Percentiles rank a stretch among this genome's conserved stretches.
Conservation (phyloP, 495 filamentous ascomycete genomes). For the Tricharina praecox region DNA sequence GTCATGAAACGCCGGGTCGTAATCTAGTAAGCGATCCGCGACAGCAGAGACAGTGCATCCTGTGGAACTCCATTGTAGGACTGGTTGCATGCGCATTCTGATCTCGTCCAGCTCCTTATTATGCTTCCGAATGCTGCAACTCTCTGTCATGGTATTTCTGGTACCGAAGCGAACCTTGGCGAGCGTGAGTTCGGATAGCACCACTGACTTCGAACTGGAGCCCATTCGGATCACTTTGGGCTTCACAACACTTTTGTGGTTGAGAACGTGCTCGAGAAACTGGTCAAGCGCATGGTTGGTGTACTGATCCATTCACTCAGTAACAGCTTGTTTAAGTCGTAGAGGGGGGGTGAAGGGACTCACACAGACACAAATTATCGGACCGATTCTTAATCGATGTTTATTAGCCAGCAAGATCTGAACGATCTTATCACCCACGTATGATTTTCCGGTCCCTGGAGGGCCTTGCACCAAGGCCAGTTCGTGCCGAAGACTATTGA, state of each 20-base stretch:
- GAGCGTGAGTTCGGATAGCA: background rate
- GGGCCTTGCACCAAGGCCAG: slow-evolving; percentile 63
- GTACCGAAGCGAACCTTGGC: background rate
- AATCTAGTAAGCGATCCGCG: background rate
- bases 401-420: slow-evolving; percentile 47
- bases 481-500: slow-evolving; percentile 37
- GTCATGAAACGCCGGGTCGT: background rate
- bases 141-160: background rate
- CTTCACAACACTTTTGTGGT: slow-evolving; percentile 37
- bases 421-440: slow-evolving; percentile 29
- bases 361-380: slow-evolving; percentile 40
- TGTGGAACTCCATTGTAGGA: background rate
- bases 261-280: slow-evolving; percentile 45
- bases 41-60: background rate
- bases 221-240: slow-evolving; percentile 54
- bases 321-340: too few relatives aligned
- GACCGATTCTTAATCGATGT: slow-evolving; percentile 34
- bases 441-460: slow-evolving; percentile 57
- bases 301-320: slow-evolving; percentile 30
- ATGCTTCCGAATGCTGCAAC: background rate
- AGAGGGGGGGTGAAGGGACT: slow-evolving; percentile 7
- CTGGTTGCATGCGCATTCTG: background rate
- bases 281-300: slow-evolving; percentile 66
- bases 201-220: slow-evolving; percentile 44
- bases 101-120: background rate